Base-by-base conservation (phyloP, 148 eudicot genomes). In the Bassia scoparia region DNA sequence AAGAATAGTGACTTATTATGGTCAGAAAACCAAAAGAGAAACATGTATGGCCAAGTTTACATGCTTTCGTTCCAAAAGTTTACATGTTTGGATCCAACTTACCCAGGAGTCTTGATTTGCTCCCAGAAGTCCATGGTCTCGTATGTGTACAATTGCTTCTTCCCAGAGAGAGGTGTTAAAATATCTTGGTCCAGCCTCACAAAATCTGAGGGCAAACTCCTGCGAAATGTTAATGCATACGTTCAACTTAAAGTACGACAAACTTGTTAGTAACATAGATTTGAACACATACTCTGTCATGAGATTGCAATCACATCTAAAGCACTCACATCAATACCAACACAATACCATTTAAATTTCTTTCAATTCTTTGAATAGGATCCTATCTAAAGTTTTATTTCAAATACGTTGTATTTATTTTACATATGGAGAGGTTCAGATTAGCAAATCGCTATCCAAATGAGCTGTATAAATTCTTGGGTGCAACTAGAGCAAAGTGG, bases 21-120 rank as follows among this genome's bases (percentile, higher is more conserved):
- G 13, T 21, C 24, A 23, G 37, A 66, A 66, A 26, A 52, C 20
- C 7, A 20, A 52, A 1, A 20, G 46, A 50, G n/a, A 61, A 41
- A 46, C 16, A 30, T 27, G n/a, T n/a, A n/a, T n/a, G n/a, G n/a
- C n/a, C n/a, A n/a, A n/a, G n/a, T n/a, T n/a, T n/a, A n/a, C n/a
- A n/a, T n/a, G n/a, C n/a, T n/a, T n/a, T n/a, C n/a, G n/a, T n/a
- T n/a, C n/a, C n/a, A n/a, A n/a, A n/a, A 59, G 43, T 30, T n/a
- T 16, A 24, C 43, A 43, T 68, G 26, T 55, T 76, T 49, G 61
- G 41, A 74, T 34, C n/a, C 35, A 64, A 56, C 88, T 81, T 81
- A 93, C 98, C 92, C 94, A 27, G 98, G 98, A 69, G 98, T 93
- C 72, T 93, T 93, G 62, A 93, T 93, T 82, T 93, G 96, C 81